phyloP scores from a whole-genome alignment of 805 yeast species.

The Cyberlindnera mycetangii region DNA sequence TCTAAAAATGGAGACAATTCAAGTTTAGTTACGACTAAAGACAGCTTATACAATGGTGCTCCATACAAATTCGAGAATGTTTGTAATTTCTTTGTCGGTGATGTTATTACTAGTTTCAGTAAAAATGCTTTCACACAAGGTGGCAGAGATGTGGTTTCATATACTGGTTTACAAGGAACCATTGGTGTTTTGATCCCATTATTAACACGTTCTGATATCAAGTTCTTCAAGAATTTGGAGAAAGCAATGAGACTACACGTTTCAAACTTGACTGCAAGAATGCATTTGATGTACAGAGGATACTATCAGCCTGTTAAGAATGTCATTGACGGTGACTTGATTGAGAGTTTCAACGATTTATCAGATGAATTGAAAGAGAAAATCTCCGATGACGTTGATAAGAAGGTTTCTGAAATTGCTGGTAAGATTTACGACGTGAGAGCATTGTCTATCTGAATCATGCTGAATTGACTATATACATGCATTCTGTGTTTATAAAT shows the following conservation, averaged over 20 bases:
- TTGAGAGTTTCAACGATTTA: constrained; percentile 45
- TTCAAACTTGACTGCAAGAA: constrained; percentile 49
- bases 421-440: constrained; percentile 51
- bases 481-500: not conserved
- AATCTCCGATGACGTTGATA: constrained; percentile 36
- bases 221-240: constrained; percentile 56
- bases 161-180: constrained; percentile 79
- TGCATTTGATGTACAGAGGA: constrained; percentile 66
- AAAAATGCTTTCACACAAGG: constrained; percentile 54
- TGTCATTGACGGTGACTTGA: constrained; percentile 84
- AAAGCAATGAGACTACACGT: constrained; percentile 33
- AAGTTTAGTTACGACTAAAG: constrained; percentile 34
- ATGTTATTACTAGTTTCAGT: constrained; percentile 62
- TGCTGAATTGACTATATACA: not conserved
- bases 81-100: constrained; percentile 65
- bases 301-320: constrained; percentile 77
- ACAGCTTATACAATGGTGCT: constrained; percentile 43
- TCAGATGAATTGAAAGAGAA: constrained; percentile 19
- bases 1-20: constrained; percentile 49
- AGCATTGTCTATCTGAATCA: constrained; percentile 29
- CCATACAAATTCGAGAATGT: constrained; percentile 47
- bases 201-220: constrained; percentile 55
- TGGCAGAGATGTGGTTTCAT: constrained; percentile 64
- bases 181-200: constrained; percentile 75
- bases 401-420: constrained; percentile 47